Conservation (phyloP, 73 alveolate genomes). For the Paramecium sonneborni region DNA sequence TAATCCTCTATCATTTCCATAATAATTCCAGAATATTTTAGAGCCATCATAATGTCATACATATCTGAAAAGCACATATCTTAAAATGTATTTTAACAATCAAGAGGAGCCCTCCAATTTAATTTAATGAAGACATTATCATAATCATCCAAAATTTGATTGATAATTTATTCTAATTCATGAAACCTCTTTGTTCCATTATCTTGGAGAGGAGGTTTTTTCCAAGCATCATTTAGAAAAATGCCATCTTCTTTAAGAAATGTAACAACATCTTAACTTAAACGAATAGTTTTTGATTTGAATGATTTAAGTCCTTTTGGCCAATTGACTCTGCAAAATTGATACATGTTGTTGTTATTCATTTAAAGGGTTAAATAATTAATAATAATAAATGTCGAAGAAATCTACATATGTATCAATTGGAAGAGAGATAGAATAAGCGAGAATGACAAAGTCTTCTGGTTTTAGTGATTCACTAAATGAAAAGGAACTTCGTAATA, state of each 20-base stretch:
- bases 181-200: conserved; percentile 12
- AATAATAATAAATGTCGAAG: not conserved
- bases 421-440: conserved; percentile 21
- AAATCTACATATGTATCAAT: not conserved
- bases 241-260: conserved; percentile 6
- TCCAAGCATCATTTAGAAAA: not conserved
- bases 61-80: not conserved
- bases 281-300: not conserved
- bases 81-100: not conserved
- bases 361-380: not conserved
- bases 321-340: conserved; percentile 28
- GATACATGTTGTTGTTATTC: not conserved
- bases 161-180: not conserved
- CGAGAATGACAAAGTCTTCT: not conserved
- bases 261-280: not conserved
- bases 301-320: not conserved
- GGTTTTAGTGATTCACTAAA: not conserved
- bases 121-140: not conserved
- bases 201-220: not conserved
- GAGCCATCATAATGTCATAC: not conserved
- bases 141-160: not conserved
- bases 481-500: not conserved
- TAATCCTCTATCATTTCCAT: conserved; percentile 50
- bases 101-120: conserved; percentile 56
- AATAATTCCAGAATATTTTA: conserved; percentile 20